Evolutionary conservation across 768 basidiomycete species (phyloP), one percentile per base, ranked within the genome.

Genomic region (Trametes cubensis): DNA sequence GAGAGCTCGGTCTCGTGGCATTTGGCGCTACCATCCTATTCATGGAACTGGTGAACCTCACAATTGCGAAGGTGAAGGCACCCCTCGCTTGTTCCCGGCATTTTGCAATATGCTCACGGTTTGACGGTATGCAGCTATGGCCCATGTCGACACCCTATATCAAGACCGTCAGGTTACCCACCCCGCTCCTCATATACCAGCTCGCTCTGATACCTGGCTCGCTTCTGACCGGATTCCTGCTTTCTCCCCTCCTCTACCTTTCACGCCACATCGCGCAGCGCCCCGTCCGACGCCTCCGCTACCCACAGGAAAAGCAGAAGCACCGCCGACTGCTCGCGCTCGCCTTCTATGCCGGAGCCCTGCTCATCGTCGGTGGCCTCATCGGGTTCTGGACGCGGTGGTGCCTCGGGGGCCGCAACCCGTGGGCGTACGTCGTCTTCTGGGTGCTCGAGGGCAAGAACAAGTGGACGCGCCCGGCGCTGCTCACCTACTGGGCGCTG

Each of bases 331-430:
- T 87, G 38, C 86, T 96, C 52, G 97, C 97, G 7, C 78, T 86
- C 30, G 93, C 86, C 1, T 95, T 98, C 76, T 94, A 94, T 71
- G 73, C 80, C 28, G 93, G 94, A 30, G 79, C 90, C 3, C 73
- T 87, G 42, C 73, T 94, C 61, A 86, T 97, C 67, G 84, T 97
- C 26, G 86, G 83, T 11, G 89, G 92, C 0, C 76, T 94, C 25
- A 87, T 98, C 52, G 97, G 95, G 13, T 80, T 89, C 42, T 99
- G 97, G 97, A 87, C 90, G n/a, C 81, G 86, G 57, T 92, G 94
- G 91, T 88, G 86, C 70, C 81, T 98, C 8, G 78, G 78, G 53
- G 86, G 85, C 54, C 82, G 94, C 51, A 84, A 96, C 74, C 95
- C 95, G 2, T 96, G 91, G 90, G 69, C 92, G 2, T 97, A 92